phyloP scores from a whole-genome alignment of 78 protist genomes.

The Neovahlkampfia damariscottae region DNA sequence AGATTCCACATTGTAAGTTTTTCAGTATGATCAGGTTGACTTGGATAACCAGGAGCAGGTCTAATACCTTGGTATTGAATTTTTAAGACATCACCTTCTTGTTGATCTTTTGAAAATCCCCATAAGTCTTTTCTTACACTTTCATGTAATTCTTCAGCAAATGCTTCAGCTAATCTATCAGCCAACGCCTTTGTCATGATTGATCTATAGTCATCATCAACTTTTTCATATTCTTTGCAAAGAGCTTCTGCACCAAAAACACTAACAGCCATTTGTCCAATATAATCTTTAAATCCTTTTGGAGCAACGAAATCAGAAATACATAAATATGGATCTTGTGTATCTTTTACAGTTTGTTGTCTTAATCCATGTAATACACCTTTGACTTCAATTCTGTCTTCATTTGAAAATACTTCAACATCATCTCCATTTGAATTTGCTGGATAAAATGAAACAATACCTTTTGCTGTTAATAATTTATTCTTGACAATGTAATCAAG shows the following conservation, averaged over 20 bases:
- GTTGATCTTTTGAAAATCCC: slow-evolving; percentile 80
- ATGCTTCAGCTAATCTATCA: slow-evolving; percentile 82
- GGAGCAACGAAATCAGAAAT: slow-evolving; percentile 92
- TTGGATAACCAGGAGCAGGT: slow-evolving; percentile 98
- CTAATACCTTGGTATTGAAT: slow-evolving; percentile 88
- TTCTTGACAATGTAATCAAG: slow-evolving; percentile 42
- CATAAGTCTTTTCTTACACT: slow-evolving; percentile 73
- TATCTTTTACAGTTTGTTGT: slow-evolving; percentile 88
- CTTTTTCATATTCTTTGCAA: slow-evolving; percentile 33
- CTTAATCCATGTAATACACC: slow-evolving; percentile 66
- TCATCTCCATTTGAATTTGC: slow-evolving; percentile 87
- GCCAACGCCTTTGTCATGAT: slow-evolving; percentile 91
- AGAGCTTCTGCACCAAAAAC: slow-evolving; percentile 81
- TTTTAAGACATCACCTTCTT: slow-evolving; percentile 40
- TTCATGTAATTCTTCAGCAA: slow-evolving; percentile 84
- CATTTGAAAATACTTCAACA: slow-evolving; percentile 64
- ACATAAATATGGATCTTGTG: slow-evolving; percentile 60
- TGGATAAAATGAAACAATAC: slow-evolving; percentile 75
- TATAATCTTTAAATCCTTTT: slow-evolving; percentile 4
- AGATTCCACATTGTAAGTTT: slow-evolving; percentile 78
- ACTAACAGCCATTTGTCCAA: slow-evolving; percentile 7
- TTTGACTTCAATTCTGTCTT: slow-evolving; percentile 16
- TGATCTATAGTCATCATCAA: slow-evolving; percentile 73
- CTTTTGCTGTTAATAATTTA: slow-evolving; percentile 49
- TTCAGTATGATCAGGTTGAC: slow-evolving; percentile 98